Evolutionary conservation across 2,329 filamentous ascomycete genomes (phyloP), one percentile per base, ranked within the genome.

Genomic region (Fusarium longipes): DNA sequence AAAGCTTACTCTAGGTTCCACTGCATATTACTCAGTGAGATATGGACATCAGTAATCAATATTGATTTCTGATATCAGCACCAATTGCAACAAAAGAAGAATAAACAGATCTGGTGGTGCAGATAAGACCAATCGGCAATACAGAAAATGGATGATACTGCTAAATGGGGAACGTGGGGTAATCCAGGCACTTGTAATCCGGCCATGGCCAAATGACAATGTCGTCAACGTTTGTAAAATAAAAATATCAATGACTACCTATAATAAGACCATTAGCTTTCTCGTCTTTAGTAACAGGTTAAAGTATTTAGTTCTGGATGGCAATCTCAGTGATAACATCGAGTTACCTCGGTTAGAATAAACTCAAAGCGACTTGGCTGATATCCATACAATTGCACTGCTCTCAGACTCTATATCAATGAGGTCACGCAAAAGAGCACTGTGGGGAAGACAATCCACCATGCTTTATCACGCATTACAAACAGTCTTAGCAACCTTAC

Each of bases 391-490:
- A 36, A 30, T 11, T 27, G 8, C 12, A 20, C 20, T 14, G 14
- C n/a, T 59, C 57, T 60, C 24, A 30, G 27, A 27, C 25, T 27
- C 25, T 27, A 27, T 45, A 45, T 61, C 57, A 40, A 62, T 63
- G 35, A 62, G 35, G 29, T 63, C 58, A 63, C 58, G 2, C 9
- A 63, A 49, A 30, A 36, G 32, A 12, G 24, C 47, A 39, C 44
- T 33, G 60, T 58, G 60, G 60, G 54, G 60, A 64, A 63, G 30
- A 44, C 38, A 63, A 48, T 36, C 60, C 58, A 51, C 58, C 42
- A 57, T 54, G 61, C 55, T 68, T 68, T 66, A 68, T 68, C 60
- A 68, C 40, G 32, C 9, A 68, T 68, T 62, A 68, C 56, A 53
- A 67, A 67, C 45, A 36, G 55, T 18, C 35, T 49, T 45, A 43